A percentile compares a stretch with the other conserved stretches of the same genome.
Conservation (phyloP, 2,329 filamentous ascomycete species). For the Helminthosporium solani region DNA sequence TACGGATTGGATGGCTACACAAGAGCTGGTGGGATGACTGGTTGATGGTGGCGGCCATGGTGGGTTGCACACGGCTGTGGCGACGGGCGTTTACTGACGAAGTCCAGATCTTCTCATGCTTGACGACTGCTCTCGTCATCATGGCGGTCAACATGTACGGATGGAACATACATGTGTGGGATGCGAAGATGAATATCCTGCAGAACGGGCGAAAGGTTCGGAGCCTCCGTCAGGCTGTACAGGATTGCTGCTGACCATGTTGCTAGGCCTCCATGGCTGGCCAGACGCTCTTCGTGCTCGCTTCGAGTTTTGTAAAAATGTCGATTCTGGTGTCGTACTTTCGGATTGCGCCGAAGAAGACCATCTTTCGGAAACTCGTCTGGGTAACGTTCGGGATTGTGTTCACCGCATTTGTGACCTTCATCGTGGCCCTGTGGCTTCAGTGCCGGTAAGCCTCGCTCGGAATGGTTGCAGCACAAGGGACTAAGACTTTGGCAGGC, state of each 20-base stretch:
- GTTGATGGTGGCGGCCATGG: constrained; percentile 41
- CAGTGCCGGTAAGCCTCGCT: constrained; percentile 38
- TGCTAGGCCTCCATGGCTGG: constrained; percentile 40
- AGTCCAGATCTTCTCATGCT: constrained; percentile 33
- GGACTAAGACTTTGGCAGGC: constrained; percentile 37
- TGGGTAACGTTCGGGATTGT: constrained; percentile 40
- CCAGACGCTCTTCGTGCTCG: constrained; percentile 42
- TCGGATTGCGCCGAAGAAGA: constrained; percentile 42
- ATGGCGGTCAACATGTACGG: constrained; percentile 41
- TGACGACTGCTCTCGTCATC: constrained; percentile 37
- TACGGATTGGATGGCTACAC: constrained; percentile 39
- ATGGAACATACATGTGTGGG: constrained; percentile 44
- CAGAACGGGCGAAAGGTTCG: constrained; percentile 38
- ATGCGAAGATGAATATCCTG: constrained; percentile 29
- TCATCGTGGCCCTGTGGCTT: constrained; percentile 41
- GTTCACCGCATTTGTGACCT: constrained; percentile 37
- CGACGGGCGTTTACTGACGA: constrained; percentile 19
- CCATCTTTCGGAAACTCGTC: constrained; percentile 41
- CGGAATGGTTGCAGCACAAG: neutral
- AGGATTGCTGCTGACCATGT: constrained; percentile 17
- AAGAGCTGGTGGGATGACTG: constrained; percentile 44
- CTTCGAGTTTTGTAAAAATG: constrained; percentile 41
- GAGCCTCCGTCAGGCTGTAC: constrained; percentile 18
- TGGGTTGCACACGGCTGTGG: constrained; percentile 18
- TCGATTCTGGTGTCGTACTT: constrained; percentile 44